A percentile compares a stretch with the other conserved stretches of the same genome.
Conservation (phyloP, 106 monocot species). For the Dendrobium catenatum region DNA sequence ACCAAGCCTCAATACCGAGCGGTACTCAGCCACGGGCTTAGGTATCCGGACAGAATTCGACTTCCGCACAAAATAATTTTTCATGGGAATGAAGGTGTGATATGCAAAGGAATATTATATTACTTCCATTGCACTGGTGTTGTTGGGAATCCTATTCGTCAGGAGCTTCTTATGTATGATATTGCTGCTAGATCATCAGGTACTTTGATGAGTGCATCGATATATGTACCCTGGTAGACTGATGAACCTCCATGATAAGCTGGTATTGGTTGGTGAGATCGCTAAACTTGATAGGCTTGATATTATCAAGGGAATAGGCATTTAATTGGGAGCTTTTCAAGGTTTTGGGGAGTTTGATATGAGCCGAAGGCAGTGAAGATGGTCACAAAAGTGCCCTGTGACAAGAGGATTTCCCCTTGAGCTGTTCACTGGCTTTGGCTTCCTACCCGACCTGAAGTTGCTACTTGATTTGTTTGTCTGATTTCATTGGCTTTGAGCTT, state of each 20-base stretch:
- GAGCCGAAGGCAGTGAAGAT: slow-evolving; percentile 58
- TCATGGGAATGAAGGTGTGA: slow-evolving; percentile 35
- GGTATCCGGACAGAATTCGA: too few species aligned
- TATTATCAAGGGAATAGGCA: slow-evolving; percentile 73
- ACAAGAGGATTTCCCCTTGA: slow-evolving; percentile 65
- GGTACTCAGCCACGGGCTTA: too few species aligned
- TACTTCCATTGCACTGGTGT: slow-evolving; percentile 42
- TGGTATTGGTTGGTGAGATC: slow-evolving; percentile 77
- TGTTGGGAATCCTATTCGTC: slow-evolving; percentile 27
- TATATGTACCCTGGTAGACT: slow-evolving; percentile 55
- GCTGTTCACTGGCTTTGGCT: slow-evolving; percentile 80
- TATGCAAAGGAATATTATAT: slow-evolving; percentile 66
- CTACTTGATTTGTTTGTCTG: slow-evolving; percentile 23
- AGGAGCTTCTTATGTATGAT: slow-evolving; percentile 57
- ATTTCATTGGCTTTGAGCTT: not conserved
- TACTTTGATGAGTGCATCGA: slow-evolving; percentile 23
- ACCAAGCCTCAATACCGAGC: too few species aligned
- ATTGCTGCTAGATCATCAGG: slow-evolving; percentile 18
- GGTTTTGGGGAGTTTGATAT: slow-evolving; percentile 86
- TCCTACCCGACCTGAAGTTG: slow-evolving; percentile 66
- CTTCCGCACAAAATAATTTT: too few species aligned
- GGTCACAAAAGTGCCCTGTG: slow-evolving; percentile 68
- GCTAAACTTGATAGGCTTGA: slow-evolving; percentile 54
- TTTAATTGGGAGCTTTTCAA: slow-evolving; percentile 67
- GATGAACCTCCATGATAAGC: slow-evolving; percentile 67